Evolutionary conservation across 129 eudicot genomes (phyloP).

Genomic region (Lactuca saligna): DNA sequence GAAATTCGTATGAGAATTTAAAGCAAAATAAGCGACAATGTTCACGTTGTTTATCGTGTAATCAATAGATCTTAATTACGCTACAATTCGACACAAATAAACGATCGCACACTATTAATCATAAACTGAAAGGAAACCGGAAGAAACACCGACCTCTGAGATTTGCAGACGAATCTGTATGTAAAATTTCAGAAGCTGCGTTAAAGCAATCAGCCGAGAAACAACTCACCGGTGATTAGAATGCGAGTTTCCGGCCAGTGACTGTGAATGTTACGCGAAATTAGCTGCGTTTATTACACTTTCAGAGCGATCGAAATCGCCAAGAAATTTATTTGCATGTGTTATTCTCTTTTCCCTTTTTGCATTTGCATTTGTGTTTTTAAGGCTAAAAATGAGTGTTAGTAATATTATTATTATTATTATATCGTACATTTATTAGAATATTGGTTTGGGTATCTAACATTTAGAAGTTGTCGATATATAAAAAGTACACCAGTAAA

Average conservation of each 20-base stretch:
- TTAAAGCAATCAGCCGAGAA: constrained; percentile 11
- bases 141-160: constrained; percentile 5
- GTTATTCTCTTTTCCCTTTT: neutral
- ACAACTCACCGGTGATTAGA: constrained; percentile 17
- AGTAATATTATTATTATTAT: too few species aligned
- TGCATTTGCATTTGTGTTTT: too few species aligned
- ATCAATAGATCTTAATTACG: constrained; percentile 6
- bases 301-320: constrained; percentile 11
- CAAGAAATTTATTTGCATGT: constrained; percentile 27
- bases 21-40: neutral
- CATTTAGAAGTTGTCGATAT: neutral
- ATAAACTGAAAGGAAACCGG: neutral
- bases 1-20: neutral
- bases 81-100: constrained; percentile 1
- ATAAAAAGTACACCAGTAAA: too few species aligned
- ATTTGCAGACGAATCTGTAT: neutral
- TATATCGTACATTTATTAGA: too few species aligned
- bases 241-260: constrained; percentile 17
- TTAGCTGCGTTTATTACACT: neutral
- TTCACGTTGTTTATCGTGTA: neutral
- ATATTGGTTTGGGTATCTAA: neutral
- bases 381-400: too few species aligned
- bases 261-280: constrained; percentile 8
- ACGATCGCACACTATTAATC: constrained; percentile 1
- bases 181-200: neutral